A percentile compares a stretch with the other conserved stretches of the same genome.
Evolutionary conservation across 805 yeast genomes (phyloP).

Genomic region (Lachancea sp.): DNA sequence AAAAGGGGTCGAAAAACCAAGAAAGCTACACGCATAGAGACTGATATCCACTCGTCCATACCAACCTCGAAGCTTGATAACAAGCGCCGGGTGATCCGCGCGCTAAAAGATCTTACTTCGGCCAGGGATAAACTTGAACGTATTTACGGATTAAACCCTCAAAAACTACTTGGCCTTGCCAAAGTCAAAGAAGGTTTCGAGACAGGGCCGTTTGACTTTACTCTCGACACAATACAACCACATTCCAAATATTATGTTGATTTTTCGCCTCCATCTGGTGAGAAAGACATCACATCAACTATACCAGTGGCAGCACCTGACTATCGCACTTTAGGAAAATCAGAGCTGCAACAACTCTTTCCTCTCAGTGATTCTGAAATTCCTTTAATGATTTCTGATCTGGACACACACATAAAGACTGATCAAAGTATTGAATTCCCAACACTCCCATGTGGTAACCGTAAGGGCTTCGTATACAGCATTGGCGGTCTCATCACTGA

Average conservation of each 20-base stretch:
- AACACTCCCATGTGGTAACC: constrained; percentile 21
- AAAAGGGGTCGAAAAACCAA: constrained; percentile 9
- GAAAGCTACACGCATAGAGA: neutral
- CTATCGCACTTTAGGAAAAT: constrained; percentile 16
- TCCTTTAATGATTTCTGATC: constrained; percentile 17
- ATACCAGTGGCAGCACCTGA: constrained; percentile 11
- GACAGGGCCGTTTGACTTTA: constrained; percentile 39
- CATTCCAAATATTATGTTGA: constrained; percentile 22
- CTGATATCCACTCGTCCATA: constrained; percentile 25
- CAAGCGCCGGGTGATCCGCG: constrained; percentile 23
- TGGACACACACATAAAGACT: constrained; percentile 14
- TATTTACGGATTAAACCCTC: constrained; percentile 46
- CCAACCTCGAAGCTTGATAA: constrained; percentile 18
- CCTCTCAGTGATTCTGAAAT: constrained; percentile 17
- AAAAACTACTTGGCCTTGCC: constrained; percentile 38
- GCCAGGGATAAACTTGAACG: constrained; percentile 39
- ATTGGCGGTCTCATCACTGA: constrained; percentile 49
- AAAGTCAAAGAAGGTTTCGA: constrained; percentile 48
- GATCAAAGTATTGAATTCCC: constrained; percentile 28
- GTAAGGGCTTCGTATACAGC: constrained; percentile 40
- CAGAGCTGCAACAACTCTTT: constrained; percentile 25
- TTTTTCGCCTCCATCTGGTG: constrained; percentile 14
- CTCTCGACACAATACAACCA: constrained; percentile 27
- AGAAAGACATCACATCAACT: constrained; percentile 5
- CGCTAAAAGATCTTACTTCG: constrained; percentile 32